These are phyloP conservation scores for Phaeomoniella chlamydospora DNA, from an alignment of 2,329 filamentous ascomycete species.

Conservation along the genomic window DNA sequence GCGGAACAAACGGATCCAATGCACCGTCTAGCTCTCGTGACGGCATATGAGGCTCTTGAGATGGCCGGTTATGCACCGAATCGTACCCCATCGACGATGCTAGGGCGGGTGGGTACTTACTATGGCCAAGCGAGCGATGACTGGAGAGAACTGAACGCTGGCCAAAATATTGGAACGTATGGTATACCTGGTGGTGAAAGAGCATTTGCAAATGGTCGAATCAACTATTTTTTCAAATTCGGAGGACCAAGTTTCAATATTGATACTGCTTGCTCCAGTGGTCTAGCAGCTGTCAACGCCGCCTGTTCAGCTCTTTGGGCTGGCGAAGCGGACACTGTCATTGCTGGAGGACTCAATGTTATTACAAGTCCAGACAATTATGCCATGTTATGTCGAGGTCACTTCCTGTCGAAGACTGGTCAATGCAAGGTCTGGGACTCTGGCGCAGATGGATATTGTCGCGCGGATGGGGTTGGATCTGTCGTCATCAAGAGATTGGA, in stretches of 20 bases:
- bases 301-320: constrained; percentile 54
- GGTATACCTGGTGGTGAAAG: constrained; percentile 11
- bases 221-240: constrained; percentile 65
- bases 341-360: constrained; percentile 58
- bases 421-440: constrained; percentile 68
- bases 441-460: constrained; percentile 65
- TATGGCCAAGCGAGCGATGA: constrained; percentile 31
- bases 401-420: constrained; percentile 32
- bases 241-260: constrained; percentile 56
- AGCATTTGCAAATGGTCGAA: constrained; percentile 23
- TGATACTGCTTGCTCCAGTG: constrained; percentile 63
- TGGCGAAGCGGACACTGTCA: constrained; percentile 58
- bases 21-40: constrained; percentile 40
- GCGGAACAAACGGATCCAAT: constrained; percentile 34
- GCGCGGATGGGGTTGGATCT: constrained; percentile 58
- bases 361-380: constrained; percentile 37
- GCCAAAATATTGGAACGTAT: constrained; percentile 13
- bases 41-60: constrained; percentile 62
- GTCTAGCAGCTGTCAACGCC: constrained; percentile 49
- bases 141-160: constrained; percentile 11
- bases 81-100: constrained; percentile 42
- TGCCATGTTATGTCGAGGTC: constrained; percentile 17
- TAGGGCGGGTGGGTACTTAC: constrained; percentile 45
- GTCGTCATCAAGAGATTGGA: constrained; percentile 64
- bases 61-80: constrained; percentile 56